Conservation (phyloP, 331 rosid genomes). For the Prunus yedoensis region DNA sequence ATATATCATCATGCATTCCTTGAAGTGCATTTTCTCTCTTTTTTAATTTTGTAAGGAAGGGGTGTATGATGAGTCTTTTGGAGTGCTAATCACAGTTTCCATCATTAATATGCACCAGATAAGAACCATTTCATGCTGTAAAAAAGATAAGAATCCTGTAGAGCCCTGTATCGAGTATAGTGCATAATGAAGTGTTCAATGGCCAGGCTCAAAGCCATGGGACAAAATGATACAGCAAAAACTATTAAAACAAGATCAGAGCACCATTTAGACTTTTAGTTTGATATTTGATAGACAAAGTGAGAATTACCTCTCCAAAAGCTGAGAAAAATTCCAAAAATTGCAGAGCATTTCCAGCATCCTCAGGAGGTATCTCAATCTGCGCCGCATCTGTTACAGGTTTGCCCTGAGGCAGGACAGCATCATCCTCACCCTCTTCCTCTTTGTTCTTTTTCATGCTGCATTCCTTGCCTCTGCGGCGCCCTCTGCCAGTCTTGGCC, state of each 20-base stretch:
- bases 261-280: neutral
- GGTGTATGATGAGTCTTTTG: too few relatives aligned
- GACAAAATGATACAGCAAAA: neutral
- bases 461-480: constrained; percentile 20
- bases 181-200: neutral
- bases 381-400: constrained; percentile 44
- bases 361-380: constrained; percentile 53
- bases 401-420: constrained; percentile 55
- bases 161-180: too few relatives aligned
- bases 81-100: too few relatives aligned
- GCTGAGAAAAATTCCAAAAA: constrained; percentile 68
- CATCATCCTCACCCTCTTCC: constrained; percentile 11
- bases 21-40: too few relatives aligned
- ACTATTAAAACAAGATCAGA: neutral
- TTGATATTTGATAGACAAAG: neutral
- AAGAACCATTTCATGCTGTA: neutral
- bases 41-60: too few relatives aligned
- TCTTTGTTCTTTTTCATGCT: constrained; percentile 14
- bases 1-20: too few relatives aligned
- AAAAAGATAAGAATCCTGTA: neutral
- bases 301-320: constrained; percentile 70
- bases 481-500: constrained; percentile 11
- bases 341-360: constrained; percentile 72
- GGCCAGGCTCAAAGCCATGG: neutral
- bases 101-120: neutral